Conservation (phyloP, 176 grass and related monocot genomes). For the Tillandsia fasciculata region DNA sequence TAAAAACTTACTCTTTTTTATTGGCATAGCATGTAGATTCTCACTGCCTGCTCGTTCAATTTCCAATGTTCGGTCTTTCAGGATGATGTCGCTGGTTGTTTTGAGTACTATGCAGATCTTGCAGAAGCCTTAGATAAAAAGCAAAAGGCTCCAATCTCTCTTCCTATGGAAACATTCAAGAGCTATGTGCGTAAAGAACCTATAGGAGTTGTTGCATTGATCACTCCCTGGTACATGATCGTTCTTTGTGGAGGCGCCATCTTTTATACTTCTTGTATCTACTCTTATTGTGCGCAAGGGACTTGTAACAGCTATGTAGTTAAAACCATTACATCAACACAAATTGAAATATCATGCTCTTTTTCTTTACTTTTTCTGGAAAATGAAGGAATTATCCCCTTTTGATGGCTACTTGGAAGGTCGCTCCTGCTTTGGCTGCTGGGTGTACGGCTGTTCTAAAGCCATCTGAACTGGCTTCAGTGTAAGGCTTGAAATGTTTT, state of each 20-base stretch:
- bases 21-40: neutral
- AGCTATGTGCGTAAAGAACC: constrained; percentile 71
- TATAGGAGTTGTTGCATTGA: constrained; percentile 91
- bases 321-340: neutral
- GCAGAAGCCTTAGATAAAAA: constrained; percentile 78
- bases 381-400: constrained; percentile 89
- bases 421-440: constrained; percentile 97
- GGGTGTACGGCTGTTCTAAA: constrained; percentile 96
- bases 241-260: neutral
- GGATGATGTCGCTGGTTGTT: constrained; percentile 98
- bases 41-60: neutral
- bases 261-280: neutral
- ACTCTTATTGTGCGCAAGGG: neutral
- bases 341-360: constrained; percentile 5
- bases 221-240: constrained; percentile 75
- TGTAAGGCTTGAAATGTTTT: constrained; percentile 52
- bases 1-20: neutral
- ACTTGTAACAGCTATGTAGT: neutral
- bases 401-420: constrained; percentile 96
- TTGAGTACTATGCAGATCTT: constrained; percentile 82
- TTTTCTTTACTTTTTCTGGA: neutral
- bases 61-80: constrained; percentile 23
- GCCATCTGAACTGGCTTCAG: constrained; percentile 79
- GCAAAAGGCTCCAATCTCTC: constrained; percentile 62
- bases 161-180: constrained; percentile 92